A percentile compares a stretch with the other conserved stretches of the same genome.
Evolutionary conservation across 129 eudicot species (phyloP).

Genomic region (Tanacetum coccineum): DNA sequence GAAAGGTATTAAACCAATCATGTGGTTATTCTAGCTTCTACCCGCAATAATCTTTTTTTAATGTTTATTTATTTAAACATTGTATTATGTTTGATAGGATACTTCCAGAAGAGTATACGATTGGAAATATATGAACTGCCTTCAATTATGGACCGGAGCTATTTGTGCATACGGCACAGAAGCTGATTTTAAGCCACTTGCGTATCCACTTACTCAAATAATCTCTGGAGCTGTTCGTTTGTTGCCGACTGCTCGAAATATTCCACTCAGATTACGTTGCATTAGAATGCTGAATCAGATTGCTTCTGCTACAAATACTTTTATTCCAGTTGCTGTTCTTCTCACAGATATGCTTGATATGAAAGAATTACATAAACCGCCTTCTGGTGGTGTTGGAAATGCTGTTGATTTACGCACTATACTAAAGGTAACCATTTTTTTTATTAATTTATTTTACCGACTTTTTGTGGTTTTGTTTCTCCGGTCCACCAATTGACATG

Average conservation of each 20-base stretch:
- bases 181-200: conserved; percentile 74
- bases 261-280: conserved; percentile 89
- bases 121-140: conserved; percentile 92
- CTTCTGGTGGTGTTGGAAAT: conserved; percentile 92
- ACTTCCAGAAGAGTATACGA: conserved; percentile 33
- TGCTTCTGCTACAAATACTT: conserved; percentile 76
- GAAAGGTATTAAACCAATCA: conserved; percentile 38
- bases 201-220: conserved; percentile 93
- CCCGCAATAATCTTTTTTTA: too few relatives aligned
- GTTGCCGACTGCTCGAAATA: conserved; percentile 84
- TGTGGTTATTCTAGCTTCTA: not conserved
- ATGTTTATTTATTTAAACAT: too few relatives aligned
- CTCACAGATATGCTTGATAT: conserved; percentile 90
- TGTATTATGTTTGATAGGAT: too few relatives aligned
- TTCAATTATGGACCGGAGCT: conserved; percentile 97
- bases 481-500: too few relatives aligned
- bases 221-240: conserved; percentile 79
- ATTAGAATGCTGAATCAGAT: conserved; percentile 87
- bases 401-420: conserved; percentile 62
- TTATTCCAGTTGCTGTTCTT: conserved; percentile 74
- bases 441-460: not conserved
- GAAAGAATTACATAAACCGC: conserved; percentile 81
- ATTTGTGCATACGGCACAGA: conserved; percentile 78
- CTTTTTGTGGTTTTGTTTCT: not conserved
- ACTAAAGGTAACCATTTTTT: conserved; percentile 47